phyloP scores from a whole-genome alignment of 2,329 filamentous ascomycete species.

The Bipolaris victoriae region DNA sequence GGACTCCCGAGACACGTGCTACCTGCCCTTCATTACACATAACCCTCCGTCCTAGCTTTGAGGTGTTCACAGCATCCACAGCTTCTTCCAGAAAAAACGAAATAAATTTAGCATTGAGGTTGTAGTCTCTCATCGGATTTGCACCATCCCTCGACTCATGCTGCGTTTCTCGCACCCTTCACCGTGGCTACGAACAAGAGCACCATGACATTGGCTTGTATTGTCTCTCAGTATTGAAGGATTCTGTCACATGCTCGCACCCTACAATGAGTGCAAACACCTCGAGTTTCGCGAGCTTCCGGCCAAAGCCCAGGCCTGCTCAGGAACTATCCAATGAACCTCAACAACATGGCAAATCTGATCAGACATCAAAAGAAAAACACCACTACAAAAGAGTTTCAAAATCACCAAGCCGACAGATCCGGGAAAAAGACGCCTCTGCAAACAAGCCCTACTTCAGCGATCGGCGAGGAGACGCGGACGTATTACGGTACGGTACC shows the following conservation, averaged over 20 bases:
- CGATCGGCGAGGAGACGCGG: conserved; percentile 77
- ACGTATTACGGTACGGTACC: conserved; percentile 76
- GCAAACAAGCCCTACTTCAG: conserved; percentile 31
- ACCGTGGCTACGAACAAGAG: not conserved
- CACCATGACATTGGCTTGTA: not conserved
- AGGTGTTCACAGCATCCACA: not conserved
- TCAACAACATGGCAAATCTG: conserved; percentile 13
- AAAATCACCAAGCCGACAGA: conserved; percentile 40
- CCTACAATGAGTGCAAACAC: conserved; percentile 48
- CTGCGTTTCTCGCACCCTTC: not conserved
- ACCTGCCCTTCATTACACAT: conserved; percentile 7
- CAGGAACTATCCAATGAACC: conserved; percentile 19
- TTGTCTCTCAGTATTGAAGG: not conserved
- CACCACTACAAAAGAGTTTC: conserved; percentile 27
- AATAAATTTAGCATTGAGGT: not conserved
- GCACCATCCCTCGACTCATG: not conserved
- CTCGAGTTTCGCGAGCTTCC: conserved; percentile 79
- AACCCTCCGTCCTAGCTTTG: conserved; percentile 5
- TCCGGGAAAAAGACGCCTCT: conserved; percentile 2
- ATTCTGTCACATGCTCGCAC: not conserved
- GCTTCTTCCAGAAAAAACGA: not conserved
- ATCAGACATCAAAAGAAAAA: conserved; percentile 14
- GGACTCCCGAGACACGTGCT: conserved; percentile 20
- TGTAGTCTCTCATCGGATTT: no score
- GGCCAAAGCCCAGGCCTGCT: conserved; percentile 53